Evolutionary conservation across 805 yeast species (phyloP).

Genomic region (Metschnikowia kunwiensis): DNA sequence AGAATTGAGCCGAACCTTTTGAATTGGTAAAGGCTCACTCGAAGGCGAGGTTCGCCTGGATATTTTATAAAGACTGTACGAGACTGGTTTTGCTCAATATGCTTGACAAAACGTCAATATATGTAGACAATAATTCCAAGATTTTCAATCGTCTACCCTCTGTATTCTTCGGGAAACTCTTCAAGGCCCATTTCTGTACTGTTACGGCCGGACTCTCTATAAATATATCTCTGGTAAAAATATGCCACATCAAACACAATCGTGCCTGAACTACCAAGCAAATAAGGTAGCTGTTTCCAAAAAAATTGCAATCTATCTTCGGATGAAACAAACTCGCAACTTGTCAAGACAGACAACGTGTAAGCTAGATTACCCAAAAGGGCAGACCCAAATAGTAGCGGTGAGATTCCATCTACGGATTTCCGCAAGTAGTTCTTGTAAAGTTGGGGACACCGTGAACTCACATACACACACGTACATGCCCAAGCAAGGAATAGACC

Average conservation of each 20-base stretch:
- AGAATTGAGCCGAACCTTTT: no score
- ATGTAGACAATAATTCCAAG: no score
- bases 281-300: constrained; percentile 70
- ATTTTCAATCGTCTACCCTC: not conserved
- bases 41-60: no score
- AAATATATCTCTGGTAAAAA: constrained; percentile 55
- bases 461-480: constrained; percentile 70
- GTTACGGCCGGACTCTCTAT: constrained; percentile 16
- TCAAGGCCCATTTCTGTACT: constrained; percentile 12
- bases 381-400: constrained; percentile 75
- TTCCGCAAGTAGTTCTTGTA: constrained; percentile 71
- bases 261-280: constrained; percentile 85
- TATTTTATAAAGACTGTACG: no score
- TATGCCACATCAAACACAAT: constrained; percentile 69
- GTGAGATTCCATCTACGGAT: constrained; percentile 85
- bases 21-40: no score
- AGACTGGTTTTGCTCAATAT: no score
- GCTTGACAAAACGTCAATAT: no score
- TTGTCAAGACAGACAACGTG: constrained; percentile 66
- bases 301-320: constrained; percentile 47
- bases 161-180: constrained; percentile 4
- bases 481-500: constrained; percentile 60
- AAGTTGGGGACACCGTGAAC: constrained; percentile 83
- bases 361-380: constrained; percentile 75
- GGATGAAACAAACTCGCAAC: constrained; percentile 46